A percentile compares a stretch with the other conserved stretches of the same genome.
Evolutionary conservation across 2,329 filamentous ascomycete species (phyloP).

Genomic region (Cordyceps sp.): DNA sequence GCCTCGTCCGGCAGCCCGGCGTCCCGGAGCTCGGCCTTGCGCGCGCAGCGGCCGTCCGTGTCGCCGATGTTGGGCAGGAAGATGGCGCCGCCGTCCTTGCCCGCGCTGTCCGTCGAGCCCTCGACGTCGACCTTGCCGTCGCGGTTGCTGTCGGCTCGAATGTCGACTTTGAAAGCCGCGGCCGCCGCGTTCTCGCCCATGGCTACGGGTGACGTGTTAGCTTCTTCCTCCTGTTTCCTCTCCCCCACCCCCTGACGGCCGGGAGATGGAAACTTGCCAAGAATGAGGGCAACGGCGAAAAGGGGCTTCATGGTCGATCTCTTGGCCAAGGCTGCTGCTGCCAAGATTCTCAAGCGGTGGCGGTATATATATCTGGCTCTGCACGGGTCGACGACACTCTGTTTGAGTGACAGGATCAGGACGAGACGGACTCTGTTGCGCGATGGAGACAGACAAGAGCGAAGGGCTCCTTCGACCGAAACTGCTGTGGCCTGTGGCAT

Average conservation of each 20-base stretch:
- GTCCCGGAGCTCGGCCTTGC: neutral
- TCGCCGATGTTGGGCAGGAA: slow-evolving; percentile 20
- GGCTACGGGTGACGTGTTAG: neutral
- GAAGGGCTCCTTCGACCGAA: too few relatives aligned
- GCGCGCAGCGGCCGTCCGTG: slow-evolving; percentile 11
- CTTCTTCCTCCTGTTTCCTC: neutral
- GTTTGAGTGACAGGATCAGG: too few relatives aligned
- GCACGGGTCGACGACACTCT: too few relatives aligned
- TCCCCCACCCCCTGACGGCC: neutral
- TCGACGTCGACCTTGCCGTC: slow-evolving; percentile 13
- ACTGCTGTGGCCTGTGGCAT: too few relatives aligned
- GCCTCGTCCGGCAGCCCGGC: too few relatives aligned
- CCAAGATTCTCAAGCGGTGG: too few relatives aligned
- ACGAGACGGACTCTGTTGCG: too few relatives aligned
- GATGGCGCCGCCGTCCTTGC: slow-evolving; percentile 13
- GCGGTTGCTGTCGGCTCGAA: slow-evolving; percentile 17
- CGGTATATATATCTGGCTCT: too few relatives aligned
- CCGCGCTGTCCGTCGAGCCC: slow-evolving; percentile 5
- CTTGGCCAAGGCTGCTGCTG: too few relatives aligned
- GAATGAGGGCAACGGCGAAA: neutral
- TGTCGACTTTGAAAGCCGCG: slow-evolving; percentile 5
- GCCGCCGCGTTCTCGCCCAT: neutral
- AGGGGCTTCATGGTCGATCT: neutral
- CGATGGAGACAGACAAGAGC: too few relatives aligned
- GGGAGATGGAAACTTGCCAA: neutral